These are phyloP conservation scores for Pseudozyma hubeiensis DNA, from an alignment of 1,284 basidiomycete species.

Conservation along the genomic window DNA sequence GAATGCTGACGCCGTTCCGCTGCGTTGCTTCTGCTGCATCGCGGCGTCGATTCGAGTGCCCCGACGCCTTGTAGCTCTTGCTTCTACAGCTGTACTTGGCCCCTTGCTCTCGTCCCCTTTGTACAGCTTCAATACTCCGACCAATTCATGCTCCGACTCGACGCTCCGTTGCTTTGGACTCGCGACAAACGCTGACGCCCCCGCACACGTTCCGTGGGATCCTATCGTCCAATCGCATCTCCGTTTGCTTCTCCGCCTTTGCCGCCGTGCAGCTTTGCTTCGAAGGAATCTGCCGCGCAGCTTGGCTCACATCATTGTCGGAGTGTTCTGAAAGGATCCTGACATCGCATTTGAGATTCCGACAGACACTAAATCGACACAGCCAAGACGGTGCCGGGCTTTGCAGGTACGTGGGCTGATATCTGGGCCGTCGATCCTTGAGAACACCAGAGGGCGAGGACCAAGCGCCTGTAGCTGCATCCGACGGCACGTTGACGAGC, in stretches of 20 bases:
- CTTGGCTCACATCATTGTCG: slow-evolving; percentile 2
- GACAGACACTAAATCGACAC: neutral
- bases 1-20: neutral
- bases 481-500: no score
- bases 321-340: neutral
- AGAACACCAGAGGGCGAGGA: neutral
- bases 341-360: neutral
- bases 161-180: neutral
- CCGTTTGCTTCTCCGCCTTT: slow-evolving; percentile 21
- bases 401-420: neutral
- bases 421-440: neutral
- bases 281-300: slow-evolving; percentile 22
- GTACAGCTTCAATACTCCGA: slow-evolving; percentile 8
- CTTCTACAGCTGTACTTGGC: neutral
- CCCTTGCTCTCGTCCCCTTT: slow-evolving; percentile 11
- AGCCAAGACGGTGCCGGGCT: slow-evolving; percentile 6
- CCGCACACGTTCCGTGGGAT: no score
- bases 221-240: neutral
- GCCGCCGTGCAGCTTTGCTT: slow-evolving; percentile 22
- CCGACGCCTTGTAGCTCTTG: slow-evolving; percentile 21
- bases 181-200: no score
- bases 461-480: no score
- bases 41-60: slow-evolving; percentile 16
- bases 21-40: slow-evolving; percentile 11
- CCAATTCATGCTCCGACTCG: neutral